Conservation (phyloP, 2,329 filamentous ascomycete genomes). For the Microdochium bolleyi region DNA sequence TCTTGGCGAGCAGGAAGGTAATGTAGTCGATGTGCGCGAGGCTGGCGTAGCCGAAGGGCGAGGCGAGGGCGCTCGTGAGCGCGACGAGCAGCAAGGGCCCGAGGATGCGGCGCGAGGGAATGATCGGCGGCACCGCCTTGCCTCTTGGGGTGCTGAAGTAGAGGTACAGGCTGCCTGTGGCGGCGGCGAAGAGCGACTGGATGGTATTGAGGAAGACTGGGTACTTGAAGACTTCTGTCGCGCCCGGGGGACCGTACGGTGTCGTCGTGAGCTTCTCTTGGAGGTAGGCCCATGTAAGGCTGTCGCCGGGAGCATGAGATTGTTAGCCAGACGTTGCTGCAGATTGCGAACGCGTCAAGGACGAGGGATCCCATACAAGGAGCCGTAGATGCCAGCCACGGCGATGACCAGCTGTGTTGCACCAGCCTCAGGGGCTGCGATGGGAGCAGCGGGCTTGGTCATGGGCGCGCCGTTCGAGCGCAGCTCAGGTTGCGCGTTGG, state of each 20-base stretch:
- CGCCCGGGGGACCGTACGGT: slow-evolving; percentile 58
- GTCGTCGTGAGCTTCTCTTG: slow-evolving; percentile 98
- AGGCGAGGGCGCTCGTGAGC: slow-evolving; percentile 78
- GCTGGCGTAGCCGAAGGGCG: slow-evolving; percentile 91
- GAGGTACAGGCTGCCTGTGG: slow-evolving; percentile 77
- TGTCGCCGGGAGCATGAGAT: slow-evolving; percentile 20
- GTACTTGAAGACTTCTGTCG: slow-evolving; percentile 78
- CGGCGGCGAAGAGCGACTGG: slow-evolving; percentile 81
- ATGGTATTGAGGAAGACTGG: slow-evolving; percentile 95
- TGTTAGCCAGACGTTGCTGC: slow-evolving; percentile 1
- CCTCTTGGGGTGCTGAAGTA: slow-evolving; percentile 50
- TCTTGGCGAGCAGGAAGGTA: slow-evolving; percentile 94
- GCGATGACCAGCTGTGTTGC: slow-evolving; percentile 73
- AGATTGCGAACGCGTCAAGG: background rate
- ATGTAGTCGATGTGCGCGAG: slow-evolving; percentile 96
- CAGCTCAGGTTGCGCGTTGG: slow-evolving; percentile 4
- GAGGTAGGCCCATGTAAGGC: slow-evolving; percentile 90
- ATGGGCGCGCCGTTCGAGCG: slow-evolving; percentile 14
- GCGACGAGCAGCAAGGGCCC: slow-evolving; percentile 76
- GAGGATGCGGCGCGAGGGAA: slow-evolving; percentile 70
- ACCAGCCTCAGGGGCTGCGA: slow-evolving; percentile 40
- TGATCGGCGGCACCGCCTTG: slow-evolving; percentile 52
- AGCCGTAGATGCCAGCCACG: slow-evolving; percentile 92
- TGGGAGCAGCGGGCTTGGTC: background rate
- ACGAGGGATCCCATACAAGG: slow-evolving; percentile 59